Base-by-base conservation (phyloP, 768 basidiomycete genomes). In the Phanerodontia chrysosporium region DNA sequence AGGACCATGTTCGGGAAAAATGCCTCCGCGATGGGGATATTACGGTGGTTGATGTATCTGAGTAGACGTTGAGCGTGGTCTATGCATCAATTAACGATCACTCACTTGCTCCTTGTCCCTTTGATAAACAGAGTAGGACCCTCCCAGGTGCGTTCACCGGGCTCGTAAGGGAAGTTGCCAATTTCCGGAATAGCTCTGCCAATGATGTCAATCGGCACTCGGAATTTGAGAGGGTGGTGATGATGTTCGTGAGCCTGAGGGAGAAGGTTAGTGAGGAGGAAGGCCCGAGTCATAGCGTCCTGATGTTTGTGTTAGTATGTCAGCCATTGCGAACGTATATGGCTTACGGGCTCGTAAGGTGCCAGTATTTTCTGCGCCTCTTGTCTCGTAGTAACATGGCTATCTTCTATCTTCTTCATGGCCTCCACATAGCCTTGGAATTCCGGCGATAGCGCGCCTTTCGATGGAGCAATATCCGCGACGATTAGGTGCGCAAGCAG, bases 201-300 rank as follows among this genome's bases (percentile, higher is more conserved):
- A 22, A 96, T 74, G 52, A 88, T 83, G 13, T 82, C 75, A 12
- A 95, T 70, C 0, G 95, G 92, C 29, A 96, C 76, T 13, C 83
- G 82, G 71, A 95, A 95, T 57, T 77, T 78, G n/a, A 86, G 72
- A 6, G 74, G 70, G 57, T 67, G 60, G 46, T 73, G 63, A 30
- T 67, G 55, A 58, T 59, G 51, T 58, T 66, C 70, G 67, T 36
- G 72, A 56, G 46, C 58, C 1, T 74, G 70, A 29, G 80, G 70
- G 21, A 81, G 69, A 22, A 94, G 76, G 72, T 97, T 97, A 13
- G 95, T 95, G 32, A 96, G 75, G 22, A 97, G 78, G 74, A 95
- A 97, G 51, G 91, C 86, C 27, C 91, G 85, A 28, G 90, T 79
- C 46, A 78, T 74, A 0, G 87, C 71, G 49, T 92, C 85, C 95